These are phyloP conservation scores for Euphorbia neoarborescens DNA, from an alignment of 441 rosid genomes.

Conservation along the genomic window DNA sequence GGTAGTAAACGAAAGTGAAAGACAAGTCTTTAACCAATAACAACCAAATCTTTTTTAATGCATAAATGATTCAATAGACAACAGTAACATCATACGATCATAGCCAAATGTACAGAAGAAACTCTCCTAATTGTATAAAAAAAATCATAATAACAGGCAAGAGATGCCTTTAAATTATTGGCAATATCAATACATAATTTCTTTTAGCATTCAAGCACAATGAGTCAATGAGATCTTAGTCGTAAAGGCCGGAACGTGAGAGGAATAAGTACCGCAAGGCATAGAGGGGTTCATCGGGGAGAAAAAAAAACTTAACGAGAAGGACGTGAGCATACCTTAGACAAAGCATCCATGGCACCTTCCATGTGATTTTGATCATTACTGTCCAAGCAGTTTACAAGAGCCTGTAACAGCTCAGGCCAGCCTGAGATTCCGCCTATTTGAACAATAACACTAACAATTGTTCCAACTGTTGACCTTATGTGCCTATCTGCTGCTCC, in stretches of 20 bases:
- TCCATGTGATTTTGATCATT: constrained; percentile 88
- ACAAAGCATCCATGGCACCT: constrained; percentile 98
- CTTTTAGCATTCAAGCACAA: not conserved
- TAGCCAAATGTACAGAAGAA: not conserved
- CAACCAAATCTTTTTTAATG: not conserved
- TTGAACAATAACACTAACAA: constrained; percentile 76
- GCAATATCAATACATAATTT: not conserved
- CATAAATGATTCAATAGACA: not conserved
- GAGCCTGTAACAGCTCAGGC: constrained; percentile 90
- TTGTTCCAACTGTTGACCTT: constrained; percentile 88
- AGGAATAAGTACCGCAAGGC: too few relatives aligned
- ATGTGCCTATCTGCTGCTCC: constrained; percentile 86
- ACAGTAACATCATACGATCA: constrained; percentile 5
- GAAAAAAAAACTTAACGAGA: constrained; percentile 1
- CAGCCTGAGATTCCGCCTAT: constrained; percentile 67
- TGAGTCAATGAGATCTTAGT: not conserved
- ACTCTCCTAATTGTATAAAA: not conserved
- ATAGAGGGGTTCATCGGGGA: too few relatives aligned
- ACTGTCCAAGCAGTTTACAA: constrained; percentile 79
- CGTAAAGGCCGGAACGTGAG: too few relatives aligned
- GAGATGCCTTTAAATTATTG: not conserved
- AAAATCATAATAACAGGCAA: not conserved
- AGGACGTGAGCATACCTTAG: constrained; percentile 54
- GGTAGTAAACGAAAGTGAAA: not conserved
- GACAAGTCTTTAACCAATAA: not conserved